Evolutionary conservation across 805 yeast species (phyloP).

Genomic region (Crinitomyces ghanaensis): DNA sequence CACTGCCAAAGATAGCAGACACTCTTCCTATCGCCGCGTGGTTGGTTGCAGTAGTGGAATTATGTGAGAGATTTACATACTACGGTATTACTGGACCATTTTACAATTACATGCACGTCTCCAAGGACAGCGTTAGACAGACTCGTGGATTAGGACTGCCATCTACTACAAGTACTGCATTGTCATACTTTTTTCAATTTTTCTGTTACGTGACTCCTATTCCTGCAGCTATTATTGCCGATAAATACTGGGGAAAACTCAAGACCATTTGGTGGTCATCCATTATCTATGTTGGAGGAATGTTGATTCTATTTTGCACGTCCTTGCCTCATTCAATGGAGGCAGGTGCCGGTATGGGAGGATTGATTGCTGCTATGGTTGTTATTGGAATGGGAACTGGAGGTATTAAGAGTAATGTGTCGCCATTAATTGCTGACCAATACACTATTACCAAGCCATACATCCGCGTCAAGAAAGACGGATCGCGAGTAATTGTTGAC

Average conservation of each 20-base stretch:
- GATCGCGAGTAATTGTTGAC: slow-evolving; percentile 58
- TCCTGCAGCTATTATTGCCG: slow-evolving; percentile 65
- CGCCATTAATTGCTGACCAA: slow-evolving; percentile 68
- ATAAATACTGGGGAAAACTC: slow-evolving; percentile 62
- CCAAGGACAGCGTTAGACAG: slow-evolving; percentile 21
- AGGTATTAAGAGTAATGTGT: slow-evolving; percentile 66
- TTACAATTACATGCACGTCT: slow-evolving; percentile 61
- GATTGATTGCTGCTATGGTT: slow-evolving; percentile 44
- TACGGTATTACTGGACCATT: slow-evolving; percentile 70
- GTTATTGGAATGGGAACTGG: slow-evolving; percentile 71
- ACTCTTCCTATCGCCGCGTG: slow-evolving; percentile 44
- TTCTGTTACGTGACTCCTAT: slow-evolving; percentile 77
- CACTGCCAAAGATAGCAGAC: slow-evolving; percentile 43
- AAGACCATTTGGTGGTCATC: slow-evolving; percentile 54
- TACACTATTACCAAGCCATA: slow-evolving; percentile 50
- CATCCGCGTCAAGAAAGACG: slow-evolving; percentile 44
- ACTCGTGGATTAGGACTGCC: slow-evolving; percentile 50
- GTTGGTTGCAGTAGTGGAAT: slow-evolving; percentile 60
- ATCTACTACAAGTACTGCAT: slow-evolving; percentile 54
- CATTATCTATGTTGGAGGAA: slow-evolving; percentile 48
- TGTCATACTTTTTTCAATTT: slow-evolving; percentile 65
- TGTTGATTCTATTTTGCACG: slow-evolving; percentile 54
- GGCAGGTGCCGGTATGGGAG: slow-evolving; percentile 43
- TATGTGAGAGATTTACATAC: slow-evolving; percentile 72
- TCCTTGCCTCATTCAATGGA: slow-evolving; percentile 49